Conservation (phyloP, 805 yeast genomes). For the Metschnikowia borealis region DNA sequence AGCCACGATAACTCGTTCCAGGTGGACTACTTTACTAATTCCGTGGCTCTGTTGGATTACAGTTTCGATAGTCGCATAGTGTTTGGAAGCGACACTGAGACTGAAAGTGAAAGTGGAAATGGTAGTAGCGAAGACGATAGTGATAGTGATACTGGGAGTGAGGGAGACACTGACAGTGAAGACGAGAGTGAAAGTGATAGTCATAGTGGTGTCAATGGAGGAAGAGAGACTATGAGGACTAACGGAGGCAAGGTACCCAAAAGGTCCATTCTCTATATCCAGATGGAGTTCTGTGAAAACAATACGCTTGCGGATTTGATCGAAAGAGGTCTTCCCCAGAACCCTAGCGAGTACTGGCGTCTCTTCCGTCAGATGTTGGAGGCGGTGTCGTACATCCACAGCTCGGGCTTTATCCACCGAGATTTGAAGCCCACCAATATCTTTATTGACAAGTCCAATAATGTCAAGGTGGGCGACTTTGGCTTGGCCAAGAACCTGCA, state of each 20-base stretch:
- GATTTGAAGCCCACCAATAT: constrained; percentile 95
- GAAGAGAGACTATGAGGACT: too few species aligned
- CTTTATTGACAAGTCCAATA: constrained; percentile 84
- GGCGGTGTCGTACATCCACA: constrained; percentile 85
- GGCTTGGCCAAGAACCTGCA: constrained; percentile 93
- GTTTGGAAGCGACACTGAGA: constrained; percentile 17
- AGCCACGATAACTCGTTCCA: constrained; percentile 25
- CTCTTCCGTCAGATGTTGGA: constrained; percentile 82
- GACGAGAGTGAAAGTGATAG: background rate
- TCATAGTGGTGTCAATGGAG: too few species aligned
- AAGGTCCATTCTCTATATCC: constrained; percentile 77
- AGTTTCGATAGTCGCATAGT: constrained; percentile 29
- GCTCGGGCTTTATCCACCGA: constrained; percentile 91
- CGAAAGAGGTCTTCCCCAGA: constrained; percentile 60
- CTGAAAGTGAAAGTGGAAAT: background rate
- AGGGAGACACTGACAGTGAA: background rate
- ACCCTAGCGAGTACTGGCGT: constrained; percentile 85
- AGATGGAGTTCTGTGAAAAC: constrained; percentile 98
- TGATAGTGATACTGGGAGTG: background rate
- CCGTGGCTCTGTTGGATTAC: constrained; percentile 55
- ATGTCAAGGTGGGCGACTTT: constrained; percentile 93
- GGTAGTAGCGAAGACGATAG: background rate
- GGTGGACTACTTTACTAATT: constrained; percentile 68
- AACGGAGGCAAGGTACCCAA: background rate
- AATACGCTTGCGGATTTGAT: constrained; percentile 84